Evolutionary conservation across 2,329 filamentous ascomycete species (phyloP), one percentile per base, ranked within the genome.

Genomic region (Chaetomiaceae sp.): DNA sequence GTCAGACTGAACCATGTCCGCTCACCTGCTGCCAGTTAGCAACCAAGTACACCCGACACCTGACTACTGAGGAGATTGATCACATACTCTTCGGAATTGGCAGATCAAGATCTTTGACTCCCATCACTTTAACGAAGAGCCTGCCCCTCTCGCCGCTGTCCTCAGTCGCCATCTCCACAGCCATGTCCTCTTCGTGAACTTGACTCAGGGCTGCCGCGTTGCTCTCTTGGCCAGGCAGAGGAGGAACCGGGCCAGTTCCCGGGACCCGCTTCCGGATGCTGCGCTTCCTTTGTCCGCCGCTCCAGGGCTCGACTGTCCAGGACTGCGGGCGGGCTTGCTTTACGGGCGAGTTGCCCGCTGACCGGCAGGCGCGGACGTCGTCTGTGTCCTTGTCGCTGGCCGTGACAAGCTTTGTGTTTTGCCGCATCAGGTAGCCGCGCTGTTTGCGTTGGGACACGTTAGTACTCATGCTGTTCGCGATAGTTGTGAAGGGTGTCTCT

Each of bases 301-400:
- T 95, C 93, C 93, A 98, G 14, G 93, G 93, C 68, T 97, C 93
- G 5, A 95, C 93, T 12, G 88, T 93, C 86, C 93, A 95, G 2
- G 89, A 94, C 64, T 94, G 87, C 27, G 88, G 87, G 38, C 88
- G 89, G 4, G 80, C 73, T 59, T 88, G 82, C 61, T 94, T 87
- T 24, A 81, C 62, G 3, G 88, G 81, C 6, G 85, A 88, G 58
- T 79, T 83, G 14, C 78, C 79, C 12, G 77, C 79, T 22, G 83
- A 82, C 45, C 79, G 78, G 18, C 74, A 73, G 19, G 73, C 65
- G 65, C 56, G 50, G 54, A 68, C 54, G 66, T 82, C 61, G 64
- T 84, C 72, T 26, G 72, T 68, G 52, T 84, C 75, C 55, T 85
- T 84, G 65, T 88, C 84, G 63, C 84, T 95, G n/a, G 93, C 93